Evolutionary conservation across 1,284 basidiomycete genomes (phyloP), one percentile per base, ranked within the genome.

Genomic region (Peniophora sp.): DNA sequence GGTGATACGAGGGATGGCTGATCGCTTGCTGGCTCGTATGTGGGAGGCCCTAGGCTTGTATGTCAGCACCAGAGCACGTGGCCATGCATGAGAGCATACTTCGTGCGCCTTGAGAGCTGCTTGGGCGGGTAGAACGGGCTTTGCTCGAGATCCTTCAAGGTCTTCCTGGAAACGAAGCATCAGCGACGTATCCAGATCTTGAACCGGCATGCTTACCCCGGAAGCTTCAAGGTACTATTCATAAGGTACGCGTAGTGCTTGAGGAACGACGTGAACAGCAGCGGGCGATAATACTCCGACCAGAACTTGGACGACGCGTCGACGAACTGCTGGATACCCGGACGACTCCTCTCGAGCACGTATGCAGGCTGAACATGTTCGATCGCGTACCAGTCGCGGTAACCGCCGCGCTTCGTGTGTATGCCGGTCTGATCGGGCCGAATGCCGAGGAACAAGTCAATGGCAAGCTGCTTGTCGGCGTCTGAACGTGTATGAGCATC

Each of bases 401-500:
- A 97, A 15, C 72, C 86, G 48, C 73, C 77, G 22, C 79, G 75
- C 17, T 76, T 73, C 1, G 74, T 69, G 0, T 75, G 68, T 10
- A 72, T 72, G 1, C 67, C 62, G 27, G 73, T 68, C 45, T 74
- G 74, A 57, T 86, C 83, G 24, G 67, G 71, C 41, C 82, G 77
- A 2, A 97, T 81, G 12, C 96, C 95, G 2, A 99, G 82, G 66
- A 99, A 99, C 22, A 98, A 77, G 65, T 99, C 96, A 65, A 98
- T 99, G 0, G 97, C 94, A 1, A 90, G 81, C 68, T 99, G 97
- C 67, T 99, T 99, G 68, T 99, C 97, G 1, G 92, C 94, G 63
- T 99, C 94, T 88, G 47, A 18, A 24, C 17, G 12, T 6, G 5
- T 12, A 32, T 32, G 27, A 32, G 27, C 27, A 12, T 12, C 27